phyloP scores from a whole-genome alignment of 2,329 filamentous ascomycete species.

The Akanthomyces uredinophilus region DNA sequence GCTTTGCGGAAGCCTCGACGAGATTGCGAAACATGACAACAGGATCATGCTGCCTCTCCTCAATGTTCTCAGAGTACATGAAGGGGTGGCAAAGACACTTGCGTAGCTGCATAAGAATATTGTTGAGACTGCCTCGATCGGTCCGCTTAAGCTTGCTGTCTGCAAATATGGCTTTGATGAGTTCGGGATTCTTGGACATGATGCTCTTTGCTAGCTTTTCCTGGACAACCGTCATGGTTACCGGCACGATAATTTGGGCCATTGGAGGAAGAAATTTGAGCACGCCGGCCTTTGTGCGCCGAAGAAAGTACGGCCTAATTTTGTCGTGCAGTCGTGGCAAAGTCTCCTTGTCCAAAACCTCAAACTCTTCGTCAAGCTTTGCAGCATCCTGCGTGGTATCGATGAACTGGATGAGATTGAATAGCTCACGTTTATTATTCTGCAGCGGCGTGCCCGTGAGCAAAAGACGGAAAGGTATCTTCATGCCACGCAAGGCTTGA shows the following conservation, averaged over 20 bases:
- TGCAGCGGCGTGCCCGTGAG: constrained; percentile 90
- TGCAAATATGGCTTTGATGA: constrained; percentile 83
- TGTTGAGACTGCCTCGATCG: constrained; percentile 79
- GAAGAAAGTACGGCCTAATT: constrained; percentile 66
- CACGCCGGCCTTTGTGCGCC: constrained; percentile 83
- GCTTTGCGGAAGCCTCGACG: constrained; percentile 85
- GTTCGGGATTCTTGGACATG: constrained; percentile 79
- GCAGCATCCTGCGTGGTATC: constrained; percentile 67
- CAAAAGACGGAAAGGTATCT: constrained; percentile 76
- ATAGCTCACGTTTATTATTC: constrained; percentile 91
- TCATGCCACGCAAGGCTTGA: constrained; percentile 64
- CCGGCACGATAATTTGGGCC: constrained; percentile 88
- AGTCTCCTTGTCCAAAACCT: constrained; percentile 76
- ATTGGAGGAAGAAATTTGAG: constrained; percentile 89
- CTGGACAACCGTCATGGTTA: constrained; percentile 92
- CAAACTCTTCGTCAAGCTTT: constrained; percentile 68
- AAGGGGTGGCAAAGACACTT: constrained; percentile 97
- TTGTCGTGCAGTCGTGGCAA: constrained; percentile 74
- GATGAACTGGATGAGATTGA: constrained; percentile 94
- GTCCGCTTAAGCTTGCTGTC: constrained; percentile 59
- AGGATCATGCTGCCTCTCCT: constrained; percentile 66
- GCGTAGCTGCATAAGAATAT: constrained; percentile 90
- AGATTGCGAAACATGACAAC: constrained; percentile 69
- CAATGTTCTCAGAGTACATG: constrained; percentile 84
- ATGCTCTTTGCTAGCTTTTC: constrained; percentile 94